Percentiles rank a stretch among this genome's conserved stretches.
Conservation (phyloP, 164 flowering plant species). For the Annona cherimola region DNA sequence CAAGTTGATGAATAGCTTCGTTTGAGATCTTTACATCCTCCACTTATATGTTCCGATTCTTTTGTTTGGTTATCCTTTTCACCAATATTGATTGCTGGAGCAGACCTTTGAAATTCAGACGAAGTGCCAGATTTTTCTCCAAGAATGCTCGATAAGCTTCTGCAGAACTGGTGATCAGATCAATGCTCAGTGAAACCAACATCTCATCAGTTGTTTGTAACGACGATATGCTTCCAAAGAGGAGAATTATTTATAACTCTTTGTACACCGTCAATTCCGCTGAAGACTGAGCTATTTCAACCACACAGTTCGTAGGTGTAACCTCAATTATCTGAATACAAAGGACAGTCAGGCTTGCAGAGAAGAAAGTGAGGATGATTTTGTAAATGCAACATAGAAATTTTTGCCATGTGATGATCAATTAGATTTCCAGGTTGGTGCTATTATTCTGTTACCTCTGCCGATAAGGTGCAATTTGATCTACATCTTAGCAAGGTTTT, state of each 20-base stretch:
- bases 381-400: too few species aligned
- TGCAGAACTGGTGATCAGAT: slow-evolving; percentile 60
- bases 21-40: too few species aligned
- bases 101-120: slow-evolving; percentile 5
- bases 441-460: slow-evolving; percentile 44
- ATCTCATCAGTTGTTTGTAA: not conserved
- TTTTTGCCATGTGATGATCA: too few species aligned
- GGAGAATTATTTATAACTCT: slow-evolving; percentile 33
- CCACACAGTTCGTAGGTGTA: slow-evolving; percentile 64
- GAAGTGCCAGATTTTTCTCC: slow-evolving; percentile 26
- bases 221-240: not conserved
- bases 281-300: slow-evolving; percentile 63
- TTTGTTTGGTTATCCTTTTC: too few species aligned
- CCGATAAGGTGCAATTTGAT: slow-evolving; percentile 45
- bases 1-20: too few species aligned
- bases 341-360: not conserved
- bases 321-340: slow-evolving; percentile 60
- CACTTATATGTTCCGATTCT: too few species aligned
- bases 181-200: not conserved
- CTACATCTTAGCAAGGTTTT: slow-evolving; percentile 36
- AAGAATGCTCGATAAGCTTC: slow-evolving; percentile 52
- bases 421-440: not conserved
- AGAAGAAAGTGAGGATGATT: not conserved
- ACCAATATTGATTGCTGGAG: too few species aligned
- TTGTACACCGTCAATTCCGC: slow-evolving; percentile 47